Conservation (phyloP, 1,139 yeast species). For the Eremothecium sinecaudum region DNA sequence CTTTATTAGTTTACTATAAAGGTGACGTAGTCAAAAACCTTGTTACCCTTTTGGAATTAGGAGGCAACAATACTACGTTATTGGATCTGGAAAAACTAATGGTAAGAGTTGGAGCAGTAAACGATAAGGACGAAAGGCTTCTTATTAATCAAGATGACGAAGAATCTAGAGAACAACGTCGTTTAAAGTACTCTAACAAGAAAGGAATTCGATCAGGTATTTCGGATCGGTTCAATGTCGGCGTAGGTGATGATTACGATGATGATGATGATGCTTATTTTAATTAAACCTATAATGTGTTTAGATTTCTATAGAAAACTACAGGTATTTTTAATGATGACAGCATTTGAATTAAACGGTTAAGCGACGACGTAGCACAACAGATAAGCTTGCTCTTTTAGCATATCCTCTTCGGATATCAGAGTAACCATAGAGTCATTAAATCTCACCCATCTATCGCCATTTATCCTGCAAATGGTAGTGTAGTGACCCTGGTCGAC, state of each 20-base stretch:
- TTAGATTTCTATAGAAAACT: too few relatives aligned
- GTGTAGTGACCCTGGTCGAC: conserved; percentile 94
- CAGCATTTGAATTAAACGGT: conserved; percentile 7
- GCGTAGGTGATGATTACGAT: conserved; percentile 37
- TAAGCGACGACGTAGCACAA: conserved; percentile 56
- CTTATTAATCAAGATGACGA: conserved; percentile 55
- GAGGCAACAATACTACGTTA: conserved; percentile 67
- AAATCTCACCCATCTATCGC: conserved; percentile 78
- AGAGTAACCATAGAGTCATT: conserved; percentile 82
- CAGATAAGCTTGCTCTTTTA: conserved; percentile 64
- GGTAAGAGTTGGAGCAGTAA: conserved; percentile 56
- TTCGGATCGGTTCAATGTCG: conserved; percentile 35
- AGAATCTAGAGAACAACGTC: conserved; percentile 39
- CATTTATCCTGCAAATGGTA: conserved; percentile 60
- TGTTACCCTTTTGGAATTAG: conserved; percentile 69
- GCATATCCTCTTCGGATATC: conserved; percentile 55
- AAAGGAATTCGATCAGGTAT: conserved; percentile 34
- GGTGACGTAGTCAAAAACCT: conserved; percentile 69
- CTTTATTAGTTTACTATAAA: conserved; percentile 69
- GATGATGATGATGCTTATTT: conserved; percentile 38
- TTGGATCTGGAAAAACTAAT: conserved; percentile 64
- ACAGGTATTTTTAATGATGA: too few relatives aligned
- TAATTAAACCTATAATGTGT: conserved; percentile 31
- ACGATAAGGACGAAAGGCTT: conserved; percentile 57
- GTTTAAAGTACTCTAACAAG: conserved; percentile 46